phyloP scores from a whole-genome alignment of 495 filamentous ascomycete genomes.

The Choiromyces venosus region DNA sequence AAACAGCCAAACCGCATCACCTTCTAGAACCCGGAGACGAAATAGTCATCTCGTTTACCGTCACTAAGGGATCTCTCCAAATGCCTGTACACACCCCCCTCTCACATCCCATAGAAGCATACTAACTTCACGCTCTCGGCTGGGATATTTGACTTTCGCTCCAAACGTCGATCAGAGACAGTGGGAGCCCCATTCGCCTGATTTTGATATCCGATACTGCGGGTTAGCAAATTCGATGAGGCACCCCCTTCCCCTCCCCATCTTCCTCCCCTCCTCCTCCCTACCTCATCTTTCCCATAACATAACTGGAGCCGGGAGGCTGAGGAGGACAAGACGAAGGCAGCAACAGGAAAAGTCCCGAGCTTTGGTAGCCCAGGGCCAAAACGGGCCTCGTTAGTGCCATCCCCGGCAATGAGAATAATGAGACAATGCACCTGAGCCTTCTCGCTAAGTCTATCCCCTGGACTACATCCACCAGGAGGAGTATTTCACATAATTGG shows the following conservation, averaged over 20 bases:
- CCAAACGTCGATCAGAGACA: slow-evolving; percentile 6
- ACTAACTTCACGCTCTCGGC: slow-evolving; percentile 1
- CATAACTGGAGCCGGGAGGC: slow-evolving; percentile 15
- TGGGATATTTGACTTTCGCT: slow-evolving; percentile 7
- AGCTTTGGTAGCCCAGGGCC: not conserved
- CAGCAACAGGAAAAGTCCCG: slow-evolving; percentile 21
- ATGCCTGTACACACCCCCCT: slow-evolving; percentile 4
- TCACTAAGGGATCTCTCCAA: slow-evolving; percentile 7
- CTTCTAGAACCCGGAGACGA: slow-evolving; percentile 14
- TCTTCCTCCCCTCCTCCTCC: not conserved
- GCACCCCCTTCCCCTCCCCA: not conserved
- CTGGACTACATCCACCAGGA: not conserved
- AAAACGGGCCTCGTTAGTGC: not conserved
- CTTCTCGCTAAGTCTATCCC: not conserved
- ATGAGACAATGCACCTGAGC: slow-evolving; percentile 4
- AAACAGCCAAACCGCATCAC: not conserved
- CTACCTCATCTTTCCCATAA: not conserved
- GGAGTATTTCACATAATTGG: not conserved
- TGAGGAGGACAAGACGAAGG: slow-evolving; percentile 20
- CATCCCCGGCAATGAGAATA: not conserved
- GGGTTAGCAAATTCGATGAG: not conserved
- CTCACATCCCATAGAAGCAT: not conserved
- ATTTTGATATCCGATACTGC: not conserved
- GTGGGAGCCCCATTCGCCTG: slow-evolving; percentile 12
- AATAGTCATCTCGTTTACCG: slow-evolving; percentile 7